phyloP scores from a whole-genome alignment of 2,329 filamentous ascomycete species.

The Dactylellina leptospora region DNA sequence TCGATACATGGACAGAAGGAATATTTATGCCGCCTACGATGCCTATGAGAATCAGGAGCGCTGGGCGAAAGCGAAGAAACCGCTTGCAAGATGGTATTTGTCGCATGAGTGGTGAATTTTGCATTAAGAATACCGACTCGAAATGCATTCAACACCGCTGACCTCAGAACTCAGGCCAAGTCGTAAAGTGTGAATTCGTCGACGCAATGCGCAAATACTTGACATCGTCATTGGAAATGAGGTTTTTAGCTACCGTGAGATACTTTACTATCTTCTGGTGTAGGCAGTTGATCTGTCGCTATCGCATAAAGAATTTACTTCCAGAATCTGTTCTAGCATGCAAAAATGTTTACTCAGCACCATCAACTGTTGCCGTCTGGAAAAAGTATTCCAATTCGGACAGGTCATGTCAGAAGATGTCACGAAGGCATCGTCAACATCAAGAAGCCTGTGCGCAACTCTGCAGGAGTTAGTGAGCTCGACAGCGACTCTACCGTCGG shows the following conservation, averaged over 20 bases:
- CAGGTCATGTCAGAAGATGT: too few species aligned
- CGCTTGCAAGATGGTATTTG: conserved; percentile 9
- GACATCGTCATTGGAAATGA: conserved; percentile 18
- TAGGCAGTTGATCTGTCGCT: not conserved
- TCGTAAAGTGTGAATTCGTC: not conserved
- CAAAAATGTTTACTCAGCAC: conserved; percentile 7
- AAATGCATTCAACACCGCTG: not conserved
- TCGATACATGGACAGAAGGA: conserved; percentile 20
- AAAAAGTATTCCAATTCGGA: not conserved
- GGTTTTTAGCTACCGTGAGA: too few species aligned
- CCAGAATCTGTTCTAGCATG: too few species aligned
- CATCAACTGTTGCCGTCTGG: not conserved
- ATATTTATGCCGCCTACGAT: conserved; percentile 20
- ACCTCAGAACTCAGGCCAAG: conserved; percentile 34
- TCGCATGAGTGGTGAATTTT: conserved; percentile 2
- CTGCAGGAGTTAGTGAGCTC: conserved; percentile 11
- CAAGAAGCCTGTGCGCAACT: conserved; percentile 31
- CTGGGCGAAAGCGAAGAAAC: conserved; percentile 18
- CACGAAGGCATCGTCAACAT: not conserved
- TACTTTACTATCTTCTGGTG: too few species aligned
- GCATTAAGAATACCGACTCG: conserved; percentile 14
- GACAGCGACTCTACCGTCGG: conserved; percentile 1
- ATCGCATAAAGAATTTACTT: not conserved
- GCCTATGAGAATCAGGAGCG: conserved; percentile 2
- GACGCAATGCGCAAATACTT: not conserved